Base-by-base conservation (phyloP, 78 protist species). In the Dictyostelium intermedium region DNA sequence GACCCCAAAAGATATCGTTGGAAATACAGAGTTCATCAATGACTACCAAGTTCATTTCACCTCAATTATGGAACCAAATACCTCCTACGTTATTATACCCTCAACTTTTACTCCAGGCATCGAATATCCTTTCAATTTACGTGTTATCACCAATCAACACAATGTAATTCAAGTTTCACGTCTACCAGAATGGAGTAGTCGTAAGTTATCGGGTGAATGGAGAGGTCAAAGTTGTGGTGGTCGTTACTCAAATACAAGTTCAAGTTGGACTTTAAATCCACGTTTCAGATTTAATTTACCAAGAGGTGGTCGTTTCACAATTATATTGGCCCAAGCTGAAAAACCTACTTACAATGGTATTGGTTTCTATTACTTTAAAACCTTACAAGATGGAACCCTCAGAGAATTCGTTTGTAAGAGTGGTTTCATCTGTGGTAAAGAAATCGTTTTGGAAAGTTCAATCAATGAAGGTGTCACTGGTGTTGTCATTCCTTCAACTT, bases 1-100 rank as follows among this genome's bases (percentile, higher is more conserved):
- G 23, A 89, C 87, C 1, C 94, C 94, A 20, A 89, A 89, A 34
- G 94, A 89, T 23, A 78, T 89, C 25, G 84, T 89, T 23, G 94
- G 94, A 32, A 89, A 89, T 66, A 89, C 94, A 30, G 94, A 89
- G 87, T 89, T 89, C 50, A 89, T 89, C 86, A 89, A 89, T 70
- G 94, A 89, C 63, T 89, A 76, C 60, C 94, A 89, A 69, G 94
- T 89, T 6, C 79, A 63, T 60, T 89, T 79, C 78, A 80, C 74
- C 2, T 45, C 69, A 25, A 43, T 47, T 3, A 14, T 89, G 53
- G 94, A 89, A 23, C 87, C 94, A 50, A 23, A 39, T 7, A 30
- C 81, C 1, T 69, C 83, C 1, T 89, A 66, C 27, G 39, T 89
- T n/a, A 50, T 89, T 30, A 78, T 89, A 25, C 94, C 94, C 1